Evolutionary conservation across 2,329 filamentous ascomycete genomes (phyloP).

Genomic region (Claviceps sorghi): DNA sequence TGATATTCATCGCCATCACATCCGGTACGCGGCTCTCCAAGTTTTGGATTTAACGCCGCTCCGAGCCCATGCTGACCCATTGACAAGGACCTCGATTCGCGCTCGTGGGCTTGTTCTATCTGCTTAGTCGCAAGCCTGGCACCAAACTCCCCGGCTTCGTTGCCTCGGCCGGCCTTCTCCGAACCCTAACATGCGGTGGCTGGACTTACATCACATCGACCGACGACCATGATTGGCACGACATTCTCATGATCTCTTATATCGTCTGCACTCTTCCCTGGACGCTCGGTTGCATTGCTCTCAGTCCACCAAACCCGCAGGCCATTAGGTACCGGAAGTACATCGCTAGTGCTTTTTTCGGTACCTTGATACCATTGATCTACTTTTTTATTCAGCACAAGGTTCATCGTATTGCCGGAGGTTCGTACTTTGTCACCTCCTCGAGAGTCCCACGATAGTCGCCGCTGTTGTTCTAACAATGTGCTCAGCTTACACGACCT

Average conservation of each 20-base stretch:
- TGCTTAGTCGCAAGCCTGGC: slow-evolving; percentile 66
- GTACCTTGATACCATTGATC: slow-evolving; percentile 73
- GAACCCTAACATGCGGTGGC: slow-evolving; percentile 86
- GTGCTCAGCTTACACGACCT: slow-evolving; percentile 75
- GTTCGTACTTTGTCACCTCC: slow-evolving; percentile 35
- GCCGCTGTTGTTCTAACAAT: background rate
- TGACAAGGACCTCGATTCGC: slow-evolving; percentile 68
- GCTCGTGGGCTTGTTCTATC: slow-evolving; percentile 82
- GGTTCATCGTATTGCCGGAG: slow-evolving; percentile 82
- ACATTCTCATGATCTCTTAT: slow-evolving; percentile 99
- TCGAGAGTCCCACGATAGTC: no score
- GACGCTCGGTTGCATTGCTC: slow-evolving; percentile 77
- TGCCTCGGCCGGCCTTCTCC: slow-evolving; percentile 63
- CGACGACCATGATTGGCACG: slow-evolving; percentile 96
- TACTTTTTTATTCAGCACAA: slow-evolving; percentile 99
- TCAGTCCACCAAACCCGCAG: slow-evolving; percentile 71
- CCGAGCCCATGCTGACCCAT: background rate
- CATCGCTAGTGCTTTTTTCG: slow-evolving; percentile 73
- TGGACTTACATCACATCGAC: slow-evolving; percentile 99
- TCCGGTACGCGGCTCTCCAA: slow-evolving; percentile 43
- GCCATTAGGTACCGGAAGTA: slow-evolving; percentile 84
- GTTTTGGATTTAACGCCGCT: background rate
- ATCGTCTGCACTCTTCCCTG: slow-evolving; percentile 86
- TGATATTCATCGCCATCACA: slow-evolving; percentile 92
- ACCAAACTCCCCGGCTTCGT: slow-evolving; percentile 68